A percentile compares a stretch with the other conserved stretches of the same genome.
Evolutionary conservation across 805 yeast genomes (phyloP).

Genomic region (Candida schatavii): DNA sequence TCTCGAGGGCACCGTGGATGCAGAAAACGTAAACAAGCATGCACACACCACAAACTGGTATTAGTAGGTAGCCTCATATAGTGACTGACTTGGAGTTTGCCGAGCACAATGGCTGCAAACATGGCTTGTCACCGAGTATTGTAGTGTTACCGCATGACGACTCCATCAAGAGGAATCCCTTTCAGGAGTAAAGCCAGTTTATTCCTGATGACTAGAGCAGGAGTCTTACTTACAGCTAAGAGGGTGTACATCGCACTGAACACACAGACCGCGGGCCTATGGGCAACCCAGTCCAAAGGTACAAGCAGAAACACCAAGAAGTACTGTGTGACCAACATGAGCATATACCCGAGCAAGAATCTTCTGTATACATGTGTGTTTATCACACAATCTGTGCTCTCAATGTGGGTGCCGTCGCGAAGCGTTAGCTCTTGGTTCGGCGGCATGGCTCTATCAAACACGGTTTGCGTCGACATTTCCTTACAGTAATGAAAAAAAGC

Average conservation of each 20-base stretch:
- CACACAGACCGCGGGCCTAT: slow-evolving; percentile 27
- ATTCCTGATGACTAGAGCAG: too few relatives aligned
- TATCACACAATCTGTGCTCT: slow-evolving; percentile 15
- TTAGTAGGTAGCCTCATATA: too few relatives aligned
- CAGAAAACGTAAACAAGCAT: slow-evolving; percentile 20
- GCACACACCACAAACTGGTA: slow-evolving; percentile 19
- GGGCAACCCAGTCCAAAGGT: slow-evolving; percentile 33
- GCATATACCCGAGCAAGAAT: slow-evolving; percentile 17
- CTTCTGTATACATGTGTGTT: slow-evolving; percentile 10
- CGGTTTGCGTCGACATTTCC: slow-evolving; percentile 4
- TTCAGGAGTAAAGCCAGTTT: too few relatives aligned
- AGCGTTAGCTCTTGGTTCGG: slow-evolving; percentile 11
- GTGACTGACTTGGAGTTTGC: too few relatives aligned
- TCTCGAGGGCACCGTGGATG: slow-evolving; percentile 16
- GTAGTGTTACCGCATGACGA: too few relatives aligned
- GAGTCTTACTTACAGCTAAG: slow-evolving; percentile 17
- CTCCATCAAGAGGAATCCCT: too few relatives aligned
- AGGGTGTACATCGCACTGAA: slow-evolving; percentile 19
- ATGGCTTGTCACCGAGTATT: too few relatives aligned
- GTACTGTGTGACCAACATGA: slow-evolving; percentile 26
- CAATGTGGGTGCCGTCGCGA: slow-evolving; percentile 9
- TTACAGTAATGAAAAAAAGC: background rate
- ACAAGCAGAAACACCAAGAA: slow-evolving; percentile 25
- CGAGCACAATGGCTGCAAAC: too few relatives aligned
- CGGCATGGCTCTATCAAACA: slow-evolving; percentile 16